Conservation (phyloP, 2,329 filamentous ascomycete genomes). For the Ampelomyces quisqualis region DNA sequence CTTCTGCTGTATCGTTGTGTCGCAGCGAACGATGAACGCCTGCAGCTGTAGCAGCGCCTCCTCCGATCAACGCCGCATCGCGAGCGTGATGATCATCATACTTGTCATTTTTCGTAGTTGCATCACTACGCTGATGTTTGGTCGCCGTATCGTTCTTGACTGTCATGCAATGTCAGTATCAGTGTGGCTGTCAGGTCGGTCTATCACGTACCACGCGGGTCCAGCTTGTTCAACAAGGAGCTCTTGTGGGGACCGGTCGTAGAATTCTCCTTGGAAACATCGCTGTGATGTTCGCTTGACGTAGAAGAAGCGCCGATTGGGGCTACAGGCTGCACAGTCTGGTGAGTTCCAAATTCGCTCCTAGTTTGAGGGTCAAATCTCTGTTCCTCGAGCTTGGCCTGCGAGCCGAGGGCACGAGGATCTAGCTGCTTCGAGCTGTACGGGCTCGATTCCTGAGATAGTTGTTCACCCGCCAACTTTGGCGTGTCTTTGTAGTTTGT, state of each 20-base stretch:
- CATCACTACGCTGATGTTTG: neutral
- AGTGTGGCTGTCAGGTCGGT: neutral
- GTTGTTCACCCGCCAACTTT: neutral
- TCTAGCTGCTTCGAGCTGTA: conserved; percentile 29
- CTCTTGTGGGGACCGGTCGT: neutral
- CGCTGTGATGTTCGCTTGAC: neutral
- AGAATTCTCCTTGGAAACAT: neutral
- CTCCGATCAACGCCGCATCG: conserved; percentile 18
- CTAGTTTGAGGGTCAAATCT: conserved; percentile 21
- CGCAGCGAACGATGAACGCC: conserved; percentile 4
- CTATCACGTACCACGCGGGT: conserved; percentile 1
- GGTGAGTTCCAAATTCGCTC: conserved; percentile 6
- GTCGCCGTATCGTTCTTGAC: conserved; percentile 5
- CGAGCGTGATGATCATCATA: conserved; percentile 15
- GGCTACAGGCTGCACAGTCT: conserved; percentile 11
- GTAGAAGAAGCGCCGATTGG: conserved; percentile 5
- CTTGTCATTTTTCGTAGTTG: neutral
- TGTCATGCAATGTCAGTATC: neutral
- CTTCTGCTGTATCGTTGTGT: conserved; percentile 8
- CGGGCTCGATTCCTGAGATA: conserved; percentile 10
- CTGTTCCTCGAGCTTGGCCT: conserved; percentile 19
- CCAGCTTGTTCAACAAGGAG: conserved; percentile 5
- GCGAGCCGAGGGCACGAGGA: conserved; percentile 26
- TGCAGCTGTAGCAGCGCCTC: conserved; percentile 1
- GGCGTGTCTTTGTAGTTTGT: neutral